phyloP scores from a whole-genome alignment of 73 alveolate genomes.

The Tetrahymena elliotti region DNA sequence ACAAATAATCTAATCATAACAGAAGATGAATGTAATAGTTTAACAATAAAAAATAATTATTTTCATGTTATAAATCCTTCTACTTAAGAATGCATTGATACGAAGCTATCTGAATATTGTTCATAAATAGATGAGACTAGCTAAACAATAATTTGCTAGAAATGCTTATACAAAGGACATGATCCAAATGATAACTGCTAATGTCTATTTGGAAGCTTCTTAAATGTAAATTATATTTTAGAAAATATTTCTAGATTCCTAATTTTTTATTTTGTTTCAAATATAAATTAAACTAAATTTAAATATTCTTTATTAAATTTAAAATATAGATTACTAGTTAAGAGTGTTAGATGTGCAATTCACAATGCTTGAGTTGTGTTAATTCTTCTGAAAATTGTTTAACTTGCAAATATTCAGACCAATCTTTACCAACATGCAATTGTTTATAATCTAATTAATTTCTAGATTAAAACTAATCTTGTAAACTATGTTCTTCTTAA shows the following conservation, averaged over 20 bases:
- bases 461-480: not conserved
- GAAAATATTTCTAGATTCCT: no score
- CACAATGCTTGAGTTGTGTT: not conserved
- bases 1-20: not conserved
- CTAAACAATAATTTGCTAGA: not conserved
- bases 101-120: not conserved
- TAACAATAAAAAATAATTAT: not conserved
- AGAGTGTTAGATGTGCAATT: not conserved
- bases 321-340: not conserved
- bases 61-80: not conserved
- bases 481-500: not conserved
- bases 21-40: not conserved
- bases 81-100: not conserved
- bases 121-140: not conserved
- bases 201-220: not conserved
- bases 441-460: not conserved
- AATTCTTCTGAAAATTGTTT: not conserved
- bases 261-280: no score
- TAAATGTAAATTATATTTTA: not conserved
- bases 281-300: no score
- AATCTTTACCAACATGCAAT: not conserved
- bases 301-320: no score
- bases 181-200: not conserved
- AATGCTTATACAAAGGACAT: not conserved
- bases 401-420: not conserved